A percentile compares a stretch with the other conserved stretches of the same genome.
Conservation (phyloP, 495 filamentous ascomycete species). For the Xylaria bambusicola region DNA sequence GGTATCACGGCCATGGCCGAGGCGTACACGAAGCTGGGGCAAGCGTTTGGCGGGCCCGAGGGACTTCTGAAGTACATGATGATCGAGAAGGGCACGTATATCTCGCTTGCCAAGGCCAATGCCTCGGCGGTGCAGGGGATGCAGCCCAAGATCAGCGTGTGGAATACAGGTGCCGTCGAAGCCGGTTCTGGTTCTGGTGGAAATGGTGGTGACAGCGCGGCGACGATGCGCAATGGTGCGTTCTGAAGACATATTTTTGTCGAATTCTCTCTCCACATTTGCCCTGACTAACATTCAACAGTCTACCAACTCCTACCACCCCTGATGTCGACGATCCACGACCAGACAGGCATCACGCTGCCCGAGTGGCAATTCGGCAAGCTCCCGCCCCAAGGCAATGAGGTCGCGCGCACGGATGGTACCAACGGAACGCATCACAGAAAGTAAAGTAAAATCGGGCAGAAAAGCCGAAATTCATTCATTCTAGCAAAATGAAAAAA, state of each 20-base stretch:
- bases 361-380: conserved; percentile 69
- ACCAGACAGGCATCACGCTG: conserved; percentile 76
- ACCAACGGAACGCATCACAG: background rate
- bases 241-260: too few relatives aligned
- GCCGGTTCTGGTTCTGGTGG: conserved; percentile 32
- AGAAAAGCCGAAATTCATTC: background rate
- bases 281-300: too few relatives aligned
- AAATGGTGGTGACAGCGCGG: conserved; percentile 34
- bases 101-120: conserved; percentile 67
- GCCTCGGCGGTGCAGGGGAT: conserved; percentile 72
- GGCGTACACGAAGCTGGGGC: conserved; percentile 67
- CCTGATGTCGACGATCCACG: conserved; percentile 76
- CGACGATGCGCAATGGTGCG: conserved; percentile 43
- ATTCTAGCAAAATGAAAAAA: too few relatives aligned
- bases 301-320: conserved; percentile 76
- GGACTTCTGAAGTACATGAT: conserved; percentile 77
- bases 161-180: conserved; percentile 76
- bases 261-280: too few relatives aligned
- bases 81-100: conserved; percentile 68
- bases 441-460: too few relatives aligned
- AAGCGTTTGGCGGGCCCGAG: conserved; percentile 73
- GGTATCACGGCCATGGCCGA: conserved; percentile 74
- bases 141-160: conserved; percentile 84
- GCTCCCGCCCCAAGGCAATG: conserved; percentile 34
- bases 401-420: conserved; percentile 8